Base-by-base conservation (phyloP, 768 basidiomycete genomes). In the Panaeolus cyanescens region DNA sequence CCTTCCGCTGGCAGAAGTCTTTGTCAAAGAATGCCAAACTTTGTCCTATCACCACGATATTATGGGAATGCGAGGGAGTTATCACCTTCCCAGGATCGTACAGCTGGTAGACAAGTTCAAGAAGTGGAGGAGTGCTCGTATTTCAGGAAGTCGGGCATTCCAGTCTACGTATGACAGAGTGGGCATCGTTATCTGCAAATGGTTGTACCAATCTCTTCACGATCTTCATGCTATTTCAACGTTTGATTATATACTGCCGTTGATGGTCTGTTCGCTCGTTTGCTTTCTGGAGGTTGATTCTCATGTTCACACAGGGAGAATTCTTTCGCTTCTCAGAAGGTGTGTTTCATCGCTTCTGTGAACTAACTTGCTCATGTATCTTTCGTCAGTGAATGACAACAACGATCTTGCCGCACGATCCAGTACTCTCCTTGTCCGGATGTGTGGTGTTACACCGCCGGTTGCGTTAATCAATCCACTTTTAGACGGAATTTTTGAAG, bases 111-210 rank as follows among this genome's bases (percentile, higher is more conserved):
- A 81, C 20, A 80, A 79, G 22, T 88, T 96, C 70, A 83, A 85
- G 40, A 70, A 79, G 19, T 93, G 91, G 93, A 82, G 91, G 32
- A 79, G 80, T 36, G 83, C 90, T 62, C 84, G 93, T 32, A 71
- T 87, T 4, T 85, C 92, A 19, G 92, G 93, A 3, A 84, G 86
- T 25, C 85, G 89, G 32, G 92, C 92, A 4, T 89, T 92, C 68
- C 89, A 92, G 67, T 95, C 92, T 0, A 88, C 83, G n/a, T 94
- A 95, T 66, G 93, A 96, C 68, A 84, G 89, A 67, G 84, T 87
- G 68, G 86, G 85, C 12, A 78, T 88, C 31, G 82, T 85, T 0
- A 79, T 91, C 33, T 91, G 90, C 78, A 88, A 86, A 67, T 94
- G 92, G 89, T 75, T 94, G 28, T 89, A 86, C 71, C 84, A 87